Conservation (phyloP, 257 asterid genomes). For the Solanum okadae region DNA sequence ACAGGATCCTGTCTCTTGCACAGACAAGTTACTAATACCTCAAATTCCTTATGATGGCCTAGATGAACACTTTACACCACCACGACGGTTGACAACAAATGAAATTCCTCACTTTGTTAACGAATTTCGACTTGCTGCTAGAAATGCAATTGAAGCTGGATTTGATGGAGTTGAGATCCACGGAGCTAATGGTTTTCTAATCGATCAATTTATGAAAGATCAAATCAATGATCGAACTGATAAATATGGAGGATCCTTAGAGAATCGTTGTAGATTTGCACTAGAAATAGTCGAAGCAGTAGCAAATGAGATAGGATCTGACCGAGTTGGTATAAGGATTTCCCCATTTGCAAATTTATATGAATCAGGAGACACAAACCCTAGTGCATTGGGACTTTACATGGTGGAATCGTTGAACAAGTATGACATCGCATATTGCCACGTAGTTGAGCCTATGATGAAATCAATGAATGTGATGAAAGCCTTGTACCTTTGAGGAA, state of each 20-base stretch:
- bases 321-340: background rate
- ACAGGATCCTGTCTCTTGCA: background rate
- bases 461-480: background rate
- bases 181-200: background rate
- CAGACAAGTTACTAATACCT: background rate
- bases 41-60: background rate
- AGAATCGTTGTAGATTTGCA: background rate
- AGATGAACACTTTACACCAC: background rate
- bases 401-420: background rate
- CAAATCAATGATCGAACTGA: background rate
- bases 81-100: background rate
- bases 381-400: background rate
- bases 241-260: background rate
- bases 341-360: background rate
- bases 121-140: background rate
- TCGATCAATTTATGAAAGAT: background rate
- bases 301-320: background rate
- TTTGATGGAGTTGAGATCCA: background rate
- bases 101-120: background rate
- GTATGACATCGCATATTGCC: background rate
- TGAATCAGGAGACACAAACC: background rate
- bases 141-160: background rate
- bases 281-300: background rate
- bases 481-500: background rate
- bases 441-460: background rate